phyloP scores from a whole-genome alignment of 305 asterid genomes.

The Fraxinus albicans region DNA sequence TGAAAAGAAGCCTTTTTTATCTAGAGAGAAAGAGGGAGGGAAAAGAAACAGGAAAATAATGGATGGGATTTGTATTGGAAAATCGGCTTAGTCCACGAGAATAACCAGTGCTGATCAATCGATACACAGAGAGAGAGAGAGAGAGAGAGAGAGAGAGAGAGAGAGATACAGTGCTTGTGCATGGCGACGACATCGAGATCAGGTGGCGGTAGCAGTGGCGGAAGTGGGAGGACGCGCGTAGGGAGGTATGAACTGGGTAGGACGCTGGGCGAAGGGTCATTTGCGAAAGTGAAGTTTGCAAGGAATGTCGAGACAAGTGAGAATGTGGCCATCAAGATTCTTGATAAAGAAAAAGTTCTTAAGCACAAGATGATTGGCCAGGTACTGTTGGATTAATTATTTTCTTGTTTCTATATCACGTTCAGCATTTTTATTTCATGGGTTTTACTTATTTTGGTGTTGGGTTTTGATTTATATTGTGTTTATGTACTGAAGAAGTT shows the following conservation, averaged over 20 bases:
- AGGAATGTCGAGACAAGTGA: conserved; percentile 79
- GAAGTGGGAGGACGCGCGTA: conserved; percentile 69
- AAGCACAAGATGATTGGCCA: conserved; percentile 95
- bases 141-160: not conserved
- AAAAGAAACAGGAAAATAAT: not conserved
- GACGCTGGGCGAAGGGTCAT: conserved; percentile 90
- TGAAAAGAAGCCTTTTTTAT: conserved; percentile 5
- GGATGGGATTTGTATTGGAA: not conserved
- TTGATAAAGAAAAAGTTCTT: conserved; percentile 87
- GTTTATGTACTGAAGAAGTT: not conserved
- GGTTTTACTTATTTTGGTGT: not conserved
- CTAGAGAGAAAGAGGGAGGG: not conserved
- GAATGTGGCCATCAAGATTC: conserved; percentile 92
- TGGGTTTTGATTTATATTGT: not conserved
- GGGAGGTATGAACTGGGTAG: conserved; percentile 92
- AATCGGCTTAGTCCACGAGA: not conserved
- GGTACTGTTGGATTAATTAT: conserved; percentile 37
- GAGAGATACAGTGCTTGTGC: conserved; percentile 11
- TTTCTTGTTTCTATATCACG: not conserved
- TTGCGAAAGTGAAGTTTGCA: conserved; percentile 95
- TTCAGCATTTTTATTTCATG: not conserved
- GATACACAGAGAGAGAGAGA: not conserved
- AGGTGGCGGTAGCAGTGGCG: conserved; percentile 3
- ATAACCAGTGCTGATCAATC: conserved; percentile 1
- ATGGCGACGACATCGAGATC: conserved; percentile 33